Base-by-base conservation (phyloP, 345 rosid species). In the Viola odorata region DNA sequence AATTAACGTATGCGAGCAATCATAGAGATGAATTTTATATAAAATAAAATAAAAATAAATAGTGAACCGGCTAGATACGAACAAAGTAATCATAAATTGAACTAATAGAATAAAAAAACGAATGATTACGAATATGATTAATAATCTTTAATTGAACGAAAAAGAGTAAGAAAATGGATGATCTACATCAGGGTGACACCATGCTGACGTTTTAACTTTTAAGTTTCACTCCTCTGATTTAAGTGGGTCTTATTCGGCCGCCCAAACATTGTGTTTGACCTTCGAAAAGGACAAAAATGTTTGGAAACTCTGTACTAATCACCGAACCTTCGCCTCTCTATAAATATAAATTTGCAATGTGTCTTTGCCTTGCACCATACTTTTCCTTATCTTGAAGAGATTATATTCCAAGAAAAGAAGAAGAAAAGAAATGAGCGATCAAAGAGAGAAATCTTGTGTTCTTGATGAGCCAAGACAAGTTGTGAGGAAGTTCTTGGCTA, bases 401-500 rank as follows among this genome's bases (percentile, higher is more conserved):
- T 14, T 7, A 59, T 17, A 17, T 58, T 42, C 16, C 17, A 3
- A 15, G 6, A 17, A 10, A 5, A 16, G 3, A 4, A 17, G 5
- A 5, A 16, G 3, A 4, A 9, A 53, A 5, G 17, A 8, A 12
- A 65, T 63, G 74, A 54, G 61, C 50, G 53, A 23, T 23, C 32
- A 55, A 15, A 54, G 42, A 65, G 53, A 47, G 17, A 41, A 48
- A 14, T 32, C 47, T 9, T 36, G 36, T 45, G 71, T 41, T 57
- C 38, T 79, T 57, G 49, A 65, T 4, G 80, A 78, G 15, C 78
- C 84, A 6, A 78, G 91, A 38, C 68, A 65, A 36, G 95, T 81
- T 44, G 95, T 75, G 49, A 85, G 80, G 56, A 91, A 83, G 74
- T 84, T 86, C 75, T 78, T 85, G 77, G 90, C 98, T 3, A 81